Conservation (phyloP, 352 stramenopile species). For the Pythium guiyangense region DNA sequence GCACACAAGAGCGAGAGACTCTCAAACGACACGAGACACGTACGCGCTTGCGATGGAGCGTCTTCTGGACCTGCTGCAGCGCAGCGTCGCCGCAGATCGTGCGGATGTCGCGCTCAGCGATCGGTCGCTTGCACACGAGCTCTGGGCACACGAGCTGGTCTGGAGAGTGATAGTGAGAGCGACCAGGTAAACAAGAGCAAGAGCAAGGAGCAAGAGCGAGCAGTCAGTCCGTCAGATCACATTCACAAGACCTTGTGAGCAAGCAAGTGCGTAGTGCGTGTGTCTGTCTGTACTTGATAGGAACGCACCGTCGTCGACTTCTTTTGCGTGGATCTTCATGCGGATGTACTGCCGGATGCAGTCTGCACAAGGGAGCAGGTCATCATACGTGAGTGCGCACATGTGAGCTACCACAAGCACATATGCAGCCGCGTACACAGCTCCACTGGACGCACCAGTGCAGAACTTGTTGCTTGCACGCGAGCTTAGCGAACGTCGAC, state of each 20-base stretch:
- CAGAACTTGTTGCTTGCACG: conserved; percentile 62
- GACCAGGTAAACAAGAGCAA: too few relatives aligned
- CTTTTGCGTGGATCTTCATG: conserved; percentile 49
- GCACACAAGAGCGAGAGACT: too few relatives aligned
- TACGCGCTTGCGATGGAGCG: conserved; percentile 55
- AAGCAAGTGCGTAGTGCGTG: not conserved
- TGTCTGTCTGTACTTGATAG: too few relatives aligned
- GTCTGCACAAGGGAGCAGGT: conserved; percentile 18
- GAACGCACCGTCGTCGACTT: conserved; percentile 54
- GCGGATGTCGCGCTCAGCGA: conserved; percentile 33
- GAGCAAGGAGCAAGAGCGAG: too few relatives aligned
- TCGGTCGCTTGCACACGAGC: conserved; percentile 35
- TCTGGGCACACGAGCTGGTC: conserved; percentile 67
- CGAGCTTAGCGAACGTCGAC: conserved; percentile 36
- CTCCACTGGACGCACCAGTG: conserved; percentile 17
- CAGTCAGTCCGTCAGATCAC: too few relatives aligned
- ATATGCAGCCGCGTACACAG: too few relatives aligned
- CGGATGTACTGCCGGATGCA: conserved; percentile 50
- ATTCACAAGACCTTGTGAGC: conserved; percentile 6
- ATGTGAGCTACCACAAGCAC: not conserved
- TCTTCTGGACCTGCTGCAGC: conserved; percentile 21
- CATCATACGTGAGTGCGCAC: not conserved
- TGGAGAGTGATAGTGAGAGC: not conserved
- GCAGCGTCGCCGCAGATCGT: conserved; percentile 22
- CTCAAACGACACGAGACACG: conserved; percentile 4